phyloP scores from a whole-genome alignment of 306 rosid genomes.

The Gastrolobium villosum region DNA sequence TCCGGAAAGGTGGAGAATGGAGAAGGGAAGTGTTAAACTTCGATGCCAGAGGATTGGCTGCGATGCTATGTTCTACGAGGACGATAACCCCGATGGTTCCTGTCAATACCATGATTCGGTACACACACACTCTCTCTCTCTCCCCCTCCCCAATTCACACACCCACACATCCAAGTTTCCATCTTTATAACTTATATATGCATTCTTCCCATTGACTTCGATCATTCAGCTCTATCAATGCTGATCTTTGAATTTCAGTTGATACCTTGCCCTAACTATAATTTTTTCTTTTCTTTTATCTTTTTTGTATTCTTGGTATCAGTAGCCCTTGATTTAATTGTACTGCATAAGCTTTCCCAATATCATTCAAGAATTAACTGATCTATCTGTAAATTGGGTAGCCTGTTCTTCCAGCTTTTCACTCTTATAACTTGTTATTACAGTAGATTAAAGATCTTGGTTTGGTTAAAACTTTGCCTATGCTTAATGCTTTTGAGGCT shows the following conservation, averaged over 20 bases:
- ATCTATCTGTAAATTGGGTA: constrained; percentile 11
- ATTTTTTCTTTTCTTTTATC: no score
- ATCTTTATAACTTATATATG: not conserved
- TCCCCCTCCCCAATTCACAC: not conserved
- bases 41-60: constrained; percentile 93
- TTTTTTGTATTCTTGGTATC: not conserved
- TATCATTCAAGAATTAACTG: not conserved
- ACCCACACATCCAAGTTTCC: not conserved
- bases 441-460: no score
- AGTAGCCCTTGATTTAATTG: not conserved
- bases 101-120: constrained; percentile 91
- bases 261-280: not conserved
- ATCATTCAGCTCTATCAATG: not conserved
- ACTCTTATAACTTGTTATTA: no score
- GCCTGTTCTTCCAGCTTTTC: not conserved
- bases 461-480: constrained; percentile 16
- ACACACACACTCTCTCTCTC: constrained; percentile 37
- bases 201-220: constrained; percentile 4
- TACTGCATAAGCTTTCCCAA: not conserved
- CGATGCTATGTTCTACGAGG: constrained; percentile 73
- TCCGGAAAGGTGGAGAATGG: constrained; percentile 52
- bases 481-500: not conserved
- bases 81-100: constrained; percentile 81
- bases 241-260: not conserved
- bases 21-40: constrained; percentile 51